Evolutionary conservation across 129 eudicot genomes (phyloP).

Genomic region (Tagetes erecta): DNA sequence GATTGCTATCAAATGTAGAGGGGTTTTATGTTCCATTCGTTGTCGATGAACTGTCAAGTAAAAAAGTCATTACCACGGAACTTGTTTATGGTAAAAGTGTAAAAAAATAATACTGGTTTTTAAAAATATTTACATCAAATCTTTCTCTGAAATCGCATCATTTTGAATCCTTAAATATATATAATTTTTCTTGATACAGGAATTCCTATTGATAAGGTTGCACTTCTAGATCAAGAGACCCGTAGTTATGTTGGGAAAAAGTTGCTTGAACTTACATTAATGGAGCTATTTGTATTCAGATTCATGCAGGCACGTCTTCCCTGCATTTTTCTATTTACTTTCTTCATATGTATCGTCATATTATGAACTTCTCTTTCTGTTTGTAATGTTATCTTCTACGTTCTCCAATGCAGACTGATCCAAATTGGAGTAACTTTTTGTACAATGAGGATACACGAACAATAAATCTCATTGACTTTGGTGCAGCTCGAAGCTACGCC

Average conservation of each 20-base stretch:
- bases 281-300: conserved; percentile 82
- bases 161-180: not conserved
- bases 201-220: conserved; percentile 87
- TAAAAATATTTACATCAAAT: not conserved
- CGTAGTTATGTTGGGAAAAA: conserved; percentile 90
- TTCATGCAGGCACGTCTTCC: conserved; percentile 87
- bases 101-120: not conserved
- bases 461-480: conserved; percentile 92
- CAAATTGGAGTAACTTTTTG: conserved; percentile 92
- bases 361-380: not conserved
- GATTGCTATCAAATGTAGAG: conserved; percentile 47
- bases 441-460: conserved; percentile 57
- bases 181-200: conserved; percentile 46
- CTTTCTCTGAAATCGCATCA: not conserved
- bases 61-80: conserved; percentile 85
- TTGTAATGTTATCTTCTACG: conserved; percentile 29
- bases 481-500: conserved; percentile 89
- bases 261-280: conserved; percentile 83
- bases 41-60: conserved; percentile 77
- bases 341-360: not conserved
- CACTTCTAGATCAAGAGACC: conserved; percentile 75
- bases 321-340: not conserved
- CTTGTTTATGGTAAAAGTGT: conserved; percentile 73
- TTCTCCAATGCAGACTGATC: conserved; percentile 83
- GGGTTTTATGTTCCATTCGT: conserved; percentile 93